phyloP scores from a whole-genome alignment of 129 eudicot species.

The Escallonia herrerae region DNA sequence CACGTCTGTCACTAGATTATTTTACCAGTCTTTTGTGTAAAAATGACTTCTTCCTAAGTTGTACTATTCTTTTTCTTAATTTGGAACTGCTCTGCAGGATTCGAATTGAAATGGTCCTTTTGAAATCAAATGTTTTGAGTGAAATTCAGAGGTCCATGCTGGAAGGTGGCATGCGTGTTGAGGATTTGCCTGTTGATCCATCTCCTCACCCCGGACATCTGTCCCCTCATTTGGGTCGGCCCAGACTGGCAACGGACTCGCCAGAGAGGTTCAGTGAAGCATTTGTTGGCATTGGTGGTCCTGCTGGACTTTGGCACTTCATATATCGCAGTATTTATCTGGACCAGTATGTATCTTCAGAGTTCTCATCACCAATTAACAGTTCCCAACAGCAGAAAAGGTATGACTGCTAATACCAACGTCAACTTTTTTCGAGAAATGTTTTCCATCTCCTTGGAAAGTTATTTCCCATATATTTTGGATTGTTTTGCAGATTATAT shows the following conservation, averaged over 20 bases:
- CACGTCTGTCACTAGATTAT: not conserved
- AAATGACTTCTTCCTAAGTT: not conserved
- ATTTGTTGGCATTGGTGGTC: slow-evolving; percentile 66
- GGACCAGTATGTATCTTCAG: slow-evolving; percentile 89
- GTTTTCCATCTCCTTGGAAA: not conserved
- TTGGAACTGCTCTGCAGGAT: slow-evolving; percentile 36
- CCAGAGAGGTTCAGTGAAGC: slow-evolving; percentile 36
- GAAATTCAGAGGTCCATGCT: slow-evolving; percentile 80
- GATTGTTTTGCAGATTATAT: slow-evolving; percentile 52
- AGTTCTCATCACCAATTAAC: slow-evolving; percentile 81
- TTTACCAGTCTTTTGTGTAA: not conserved
- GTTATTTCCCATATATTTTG: not conserved
- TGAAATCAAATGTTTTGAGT: slow-evolving; percentile 68
- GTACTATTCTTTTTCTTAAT: not conserved
- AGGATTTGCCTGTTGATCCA: slow-evolving; percentile 64
- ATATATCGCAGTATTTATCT: slow-evolving; percentile 76
- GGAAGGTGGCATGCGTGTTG: slow-evolving; percentile 82
- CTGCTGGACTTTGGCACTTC: slow-evolving; percentile 96
- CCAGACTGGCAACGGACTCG: slow-evolving; percentile 30
- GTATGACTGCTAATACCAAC: slow-evolving; percentile 24
- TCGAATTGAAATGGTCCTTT: slow-evolving; percentile 71
- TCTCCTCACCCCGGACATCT: slow-evolving; percentile 51
- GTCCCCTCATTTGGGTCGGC: slow-evolving; percentile 44
- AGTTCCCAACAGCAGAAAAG: slow-evolving; percentile 69
- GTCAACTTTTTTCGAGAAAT: not conserved